These are phyloP conservation scores for Lasiosphaeria miniovina DNA, from an alignment of 495 filamentous ascomycete genomes.

Conservation along the genomic window DNA sequence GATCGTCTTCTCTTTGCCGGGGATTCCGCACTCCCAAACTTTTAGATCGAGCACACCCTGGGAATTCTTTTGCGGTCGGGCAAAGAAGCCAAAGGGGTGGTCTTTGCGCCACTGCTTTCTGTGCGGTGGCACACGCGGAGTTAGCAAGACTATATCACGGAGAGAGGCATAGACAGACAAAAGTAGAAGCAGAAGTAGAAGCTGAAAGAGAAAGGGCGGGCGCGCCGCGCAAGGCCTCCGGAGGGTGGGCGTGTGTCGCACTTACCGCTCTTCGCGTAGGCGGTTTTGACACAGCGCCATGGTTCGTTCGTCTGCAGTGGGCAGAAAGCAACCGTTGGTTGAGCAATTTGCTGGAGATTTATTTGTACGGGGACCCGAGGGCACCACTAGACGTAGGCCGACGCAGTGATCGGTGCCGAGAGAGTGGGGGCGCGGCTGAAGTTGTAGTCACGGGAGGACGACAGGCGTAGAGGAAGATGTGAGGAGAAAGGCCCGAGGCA, in stretches of 20 bases:
- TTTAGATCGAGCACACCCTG: conserved; percentile 88
- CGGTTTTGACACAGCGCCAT: conserved; percentile 92
- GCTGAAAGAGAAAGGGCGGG: background rate
- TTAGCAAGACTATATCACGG: conserved; percentile 14
- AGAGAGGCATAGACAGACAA: background rate
- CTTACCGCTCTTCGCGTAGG: conserved; percentile 88
- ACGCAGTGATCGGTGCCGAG: conserved; percentile 15
- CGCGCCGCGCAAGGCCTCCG: background rate
- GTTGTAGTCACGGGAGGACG: conserved; percentile 20
- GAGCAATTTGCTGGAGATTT: conserved; percentile 3
- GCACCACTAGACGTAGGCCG: background rate
- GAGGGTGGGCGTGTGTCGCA: conserved; percentile 4
- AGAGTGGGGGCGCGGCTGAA: conserved; percentile 22
- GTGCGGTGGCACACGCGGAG: conserved; percentile 3
- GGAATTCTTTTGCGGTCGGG: conserved; percentile 74
- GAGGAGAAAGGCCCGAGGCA: conserved; percentile 21
- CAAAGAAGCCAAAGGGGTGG: conserved; percentile 97
- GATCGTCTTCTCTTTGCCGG: conserved; percentile 90
- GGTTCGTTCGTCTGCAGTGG: conserved; percentile 8
- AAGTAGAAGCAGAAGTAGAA: background rate
- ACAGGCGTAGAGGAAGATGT: conserved; percentile 6
- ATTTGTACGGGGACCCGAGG: background rate
- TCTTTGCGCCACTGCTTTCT: conserved; percentile 97
- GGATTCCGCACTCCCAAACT: conserved; percentile 93
- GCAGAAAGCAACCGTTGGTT: conserved; percentile 1